Evolutionary conservation across 2,329 filamentous ascomycete species (phyloP).

Genomic region (Aspergillus uvarum): DNA sequence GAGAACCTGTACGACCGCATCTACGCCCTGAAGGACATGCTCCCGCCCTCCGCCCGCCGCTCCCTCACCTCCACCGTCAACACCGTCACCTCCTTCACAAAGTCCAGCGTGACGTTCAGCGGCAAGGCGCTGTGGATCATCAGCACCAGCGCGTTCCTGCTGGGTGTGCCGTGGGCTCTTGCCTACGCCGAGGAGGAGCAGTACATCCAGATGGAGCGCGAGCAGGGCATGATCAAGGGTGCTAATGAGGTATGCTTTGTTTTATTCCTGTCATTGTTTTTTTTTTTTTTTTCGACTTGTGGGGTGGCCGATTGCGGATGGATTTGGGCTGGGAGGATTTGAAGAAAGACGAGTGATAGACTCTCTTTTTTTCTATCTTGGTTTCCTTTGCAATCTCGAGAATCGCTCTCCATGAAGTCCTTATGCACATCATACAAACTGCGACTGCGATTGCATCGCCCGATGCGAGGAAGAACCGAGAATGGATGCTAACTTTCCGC

Average conservation of each 20-base stretch:
- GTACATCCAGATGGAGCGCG: conserved; percentile 94
- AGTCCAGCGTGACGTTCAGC: conserved; percentile 59
- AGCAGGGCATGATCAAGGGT: conserved; percentile 92
- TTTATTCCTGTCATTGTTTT: not conserved
- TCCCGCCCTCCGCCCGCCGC: conserved; percentile 70
- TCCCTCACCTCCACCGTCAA: conserved; percentile 62
- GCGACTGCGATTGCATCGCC: no score
- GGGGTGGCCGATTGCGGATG: no score
- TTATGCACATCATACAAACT: no score
- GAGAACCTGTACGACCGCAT: conserved; percentile 67
- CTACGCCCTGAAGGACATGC: conserved; percentile 71
- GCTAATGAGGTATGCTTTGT: conserved; percentile 67
- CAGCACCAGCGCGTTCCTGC: conserved; percentile 80
- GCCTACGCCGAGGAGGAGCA: conserved; percentile 96
- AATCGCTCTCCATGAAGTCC: no score
- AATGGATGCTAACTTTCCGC: not conserved
- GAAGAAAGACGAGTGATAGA: no score
- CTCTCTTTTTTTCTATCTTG: no score
- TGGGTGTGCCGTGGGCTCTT: conserved; percentile 90
- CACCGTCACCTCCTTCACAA: conserved; percentile 45
- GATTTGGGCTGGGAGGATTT: no score
- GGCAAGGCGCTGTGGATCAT: conserved; percentile 90
- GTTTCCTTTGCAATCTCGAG: no score
- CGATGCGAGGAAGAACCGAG: no score
- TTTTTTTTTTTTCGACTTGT: not conserved